Base-by-base conservation (phyloP, 1,284 basidiomycete species). In the Rhodotorula sp. region DNA sequence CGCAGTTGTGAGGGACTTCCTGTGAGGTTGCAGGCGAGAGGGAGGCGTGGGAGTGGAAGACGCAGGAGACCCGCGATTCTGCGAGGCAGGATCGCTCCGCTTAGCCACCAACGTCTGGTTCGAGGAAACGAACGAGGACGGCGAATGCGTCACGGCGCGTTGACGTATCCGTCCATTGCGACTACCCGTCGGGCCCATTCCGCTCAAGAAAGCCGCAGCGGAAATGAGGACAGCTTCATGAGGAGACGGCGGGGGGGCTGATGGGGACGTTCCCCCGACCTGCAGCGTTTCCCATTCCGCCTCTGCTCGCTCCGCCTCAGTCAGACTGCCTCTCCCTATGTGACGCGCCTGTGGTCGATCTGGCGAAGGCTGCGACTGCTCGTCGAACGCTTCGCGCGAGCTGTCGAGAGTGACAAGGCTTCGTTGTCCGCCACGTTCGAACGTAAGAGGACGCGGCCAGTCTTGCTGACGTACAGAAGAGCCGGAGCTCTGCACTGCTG, bases 241-340 rank as follows among this genome's bases (percentile, higher is more conserved):
- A 4, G 2, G 18, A 22, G 61, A 46, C 31, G 52, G 8, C 9
- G 37, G 31, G n/a, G 28, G 30, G 16, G 53, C 34, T 16, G 54
- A 11, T 7, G 20, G 11, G 8, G 34, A 9, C 22, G 22, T 16
- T 11, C 13, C 24, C 24, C 56, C 67, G 44, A 59, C 57, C 44
- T 64, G 67, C 22, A 66, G 54, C 20, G 68, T 69, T 28, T 68
- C 65, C 64, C 64, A 69, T 46, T 30, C 20, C 7, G 26, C 46
- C n/a, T 31, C 52, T 24, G 7, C 40, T 10, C 6, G 34, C 34
- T 34, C 34, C 34, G 34, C 34, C 34, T 34, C 34, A 34, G 34
- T 34, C 34, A 10, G 34, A 34, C 34, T 34, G 28, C 15, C 8
- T n/a, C 26, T 28, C 26, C 51, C 34, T 34, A 34, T 34, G 34